phyloP scores from a whole-genome alignment of 768 basidiomycete genomes.

The Termitomyces eurrhizus region DNA sequence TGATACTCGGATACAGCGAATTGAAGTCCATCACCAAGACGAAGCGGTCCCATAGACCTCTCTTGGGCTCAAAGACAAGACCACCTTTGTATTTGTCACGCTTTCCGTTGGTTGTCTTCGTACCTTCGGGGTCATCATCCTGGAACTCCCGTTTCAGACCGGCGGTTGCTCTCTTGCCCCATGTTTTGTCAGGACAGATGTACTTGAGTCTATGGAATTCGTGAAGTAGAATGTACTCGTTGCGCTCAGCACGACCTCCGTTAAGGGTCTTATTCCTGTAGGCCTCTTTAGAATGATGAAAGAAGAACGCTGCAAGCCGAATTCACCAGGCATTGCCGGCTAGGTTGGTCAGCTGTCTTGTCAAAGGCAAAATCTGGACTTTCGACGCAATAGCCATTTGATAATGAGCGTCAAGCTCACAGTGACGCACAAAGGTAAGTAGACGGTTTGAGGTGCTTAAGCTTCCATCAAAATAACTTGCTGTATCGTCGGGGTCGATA shows the following conservation, averaged over 20 bases:
- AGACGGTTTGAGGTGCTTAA: conserved; percentile 73
- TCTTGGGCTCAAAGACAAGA: conserved; percentile 94
- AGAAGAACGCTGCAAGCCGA: neutral
- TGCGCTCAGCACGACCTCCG: conserved; percentile 96
- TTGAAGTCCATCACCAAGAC: conserved; percentile 99
- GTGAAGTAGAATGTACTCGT: conserved; percentile 97
- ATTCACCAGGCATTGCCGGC: conserved; percentile 95
- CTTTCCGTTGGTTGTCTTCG: conserved; percentile 60
- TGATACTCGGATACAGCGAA: conserved; percentile 97
- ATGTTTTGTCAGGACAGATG: conserved; percentile 93
- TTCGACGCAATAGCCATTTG: conserved; percentile 96
- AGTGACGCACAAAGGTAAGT: conserved; percentile 86
- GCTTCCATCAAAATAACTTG: conserved; percentile 82
- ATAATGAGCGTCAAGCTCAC: conserved; percentile 93
- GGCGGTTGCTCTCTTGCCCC: conserved; percentile 65
- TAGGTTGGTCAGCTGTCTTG: conserved; percentile 89
- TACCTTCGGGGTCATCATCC: conserved; percentile 55
- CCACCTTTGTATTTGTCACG: conserved; percentile 98
- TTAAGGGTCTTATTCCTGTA: conserved; percentile 94
- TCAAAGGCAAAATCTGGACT: conserved; percentile 91
- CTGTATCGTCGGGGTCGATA: conserved; percentile 94
- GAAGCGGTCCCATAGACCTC: conserved; percentile 93
- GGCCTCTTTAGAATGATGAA: neutral
- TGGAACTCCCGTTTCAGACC: conserved; percentile 44
- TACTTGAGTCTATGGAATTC: conserved; percentile 97